Base-by-base conservation (phyloP, 2,329 filamentous ascomycete genomes). In the Massarina eburnea region DNA sequence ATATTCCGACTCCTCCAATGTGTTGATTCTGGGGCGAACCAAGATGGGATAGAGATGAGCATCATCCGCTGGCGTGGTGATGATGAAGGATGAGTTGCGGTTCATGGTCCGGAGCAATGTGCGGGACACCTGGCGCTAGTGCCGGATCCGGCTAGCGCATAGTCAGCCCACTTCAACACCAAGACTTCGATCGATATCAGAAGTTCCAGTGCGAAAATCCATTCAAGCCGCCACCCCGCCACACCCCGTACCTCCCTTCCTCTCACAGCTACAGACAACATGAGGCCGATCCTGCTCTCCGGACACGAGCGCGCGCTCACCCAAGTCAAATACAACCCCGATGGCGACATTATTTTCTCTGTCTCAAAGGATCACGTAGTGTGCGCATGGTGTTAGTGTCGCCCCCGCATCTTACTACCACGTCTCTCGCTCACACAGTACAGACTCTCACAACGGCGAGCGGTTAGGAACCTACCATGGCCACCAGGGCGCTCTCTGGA, bases 401-500 rank as follows among this genome's bases (percentile, higher is more conserved):
- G 39, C 22, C 18, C 27, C 24, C 30, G 33, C 34, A 32, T 19
- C 27, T 34, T 29, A 40, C 20, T 47, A 21, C 17, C 37, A 33
- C 29, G 39, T 42, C 38, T 46, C 12, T 34, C 41, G 49, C 63
- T 67, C 52, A 67, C 54, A 46, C 24, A 29, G 40, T 30, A 43
- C 48, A 68, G 66, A 84, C 77, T 87, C 91, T 57, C 91, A 95
- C 78, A 99, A 99, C 75, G 94, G 94, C 77, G 94, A 99, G 80
- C 88, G 94, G 66, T 82, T 97, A 66, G 94, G 94, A 67, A 68
- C 92, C 63, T 99, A 97, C 79, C 86, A 89, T 71, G 94, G 94
- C 73, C 94, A 99, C 77, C 88, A 95, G 74, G 94, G 94, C 76
- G 92, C 94, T 64, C 88, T 99, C 78, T 99, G 94, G 94, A 96